Evolutionary conservation across 1,284 basidiomycete genomes (phyloP).

Genomic region (Ganoderma resinaceum): DNA sequence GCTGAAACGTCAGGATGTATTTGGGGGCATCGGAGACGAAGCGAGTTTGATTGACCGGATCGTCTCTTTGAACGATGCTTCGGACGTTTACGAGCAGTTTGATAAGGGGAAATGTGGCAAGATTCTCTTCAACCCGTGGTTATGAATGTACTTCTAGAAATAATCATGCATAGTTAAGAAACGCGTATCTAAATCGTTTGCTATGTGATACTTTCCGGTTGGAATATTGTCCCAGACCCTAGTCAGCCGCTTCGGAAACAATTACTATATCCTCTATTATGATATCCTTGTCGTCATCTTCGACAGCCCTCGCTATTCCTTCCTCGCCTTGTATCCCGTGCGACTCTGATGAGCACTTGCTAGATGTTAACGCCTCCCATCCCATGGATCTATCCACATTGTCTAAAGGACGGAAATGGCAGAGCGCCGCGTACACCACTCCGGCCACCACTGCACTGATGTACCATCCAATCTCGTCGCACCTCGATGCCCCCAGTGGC

Average conservation of each 20-base stretch:
- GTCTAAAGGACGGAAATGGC: constrained; percentile 23
- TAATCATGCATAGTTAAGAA: neutral
- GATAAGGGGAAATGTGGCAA: constrained; percentile 77
- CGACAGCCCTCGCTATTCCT: neutral
- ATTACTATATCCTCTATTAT: neutral
- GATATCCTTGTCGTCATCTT: constrained; percentile 2
- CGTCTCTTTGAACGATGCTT: constrained; percentile 62
- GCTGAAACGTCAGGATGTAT: constrained; percentile 72
- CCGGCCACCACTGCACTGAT: constrained; percentile 28
- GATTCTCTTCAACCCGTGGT: constrained; percentile 76
- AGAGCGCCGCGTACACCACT: constrained; percentile 29
- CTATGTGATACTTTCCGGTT: neutral
- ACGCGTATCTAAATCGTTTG: neutral
- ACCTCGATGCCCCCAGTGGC: constrained; percentile 26
- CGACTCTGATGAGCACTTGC: constrained; percentile 13
- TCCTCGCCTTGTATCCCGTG: neutral
- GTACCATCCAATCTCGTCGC: constrained; percentile 34
- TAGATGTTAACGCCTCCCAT: constrained; percentile 28
- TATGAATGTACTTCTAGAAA: constrained; percentile 27
- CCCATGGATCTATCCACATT: constrained; percentile 28
- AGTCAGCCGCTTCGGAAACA: neutral
- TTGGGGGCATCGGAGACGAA: constrained; percentile 64
- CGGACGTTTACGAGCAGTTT: constrained; percentile 66
- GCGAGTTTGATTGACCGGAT: constrained; percentile 71
- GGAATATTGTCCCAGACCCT: neutral